phyloP scores from a whole-genome alignment of 768 basidiomycete species.

The Naematelia aurantialba region DNA sequence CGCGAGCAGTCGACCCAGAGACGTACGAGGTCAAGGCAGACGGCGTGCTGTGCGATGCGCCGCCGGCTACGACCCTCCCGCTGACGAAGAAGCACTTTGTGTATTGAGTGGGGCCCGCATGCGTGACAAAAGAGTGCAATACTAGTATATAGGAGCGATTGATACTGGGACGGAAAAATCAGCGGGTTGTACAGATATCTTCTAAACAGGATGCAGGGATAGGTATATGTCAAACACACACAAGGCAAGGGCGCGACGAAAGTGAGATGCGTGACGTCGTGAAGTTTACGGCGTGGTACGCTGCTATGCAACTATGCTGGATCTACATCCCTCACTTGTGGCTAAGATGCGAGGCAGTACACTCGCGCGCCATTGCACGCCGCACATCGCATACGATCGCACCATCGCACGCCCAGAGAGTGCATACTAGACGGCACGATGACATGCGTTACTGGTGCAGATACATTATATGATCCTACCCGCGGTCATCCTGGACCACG shows the following conservation, averaged over 20 bases:
- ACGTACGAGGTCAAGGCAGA: conserved; percentile 81
- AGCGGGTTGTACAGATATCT: background rate
- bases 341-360: too few relatives aligned
- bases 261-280: too few relatives aligned
- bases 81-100: conserved; percentile 72
- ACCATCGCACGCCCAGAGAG: background rate
- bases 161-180: background rate
- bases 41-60: conserved; percentile 69
- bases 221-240: too few relatives aligned
- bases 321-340: too few relatives aligned
- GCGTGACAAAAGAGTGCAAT: background rate
- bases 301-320: too few relatives aligned
- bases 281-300: too few relatives aligned
- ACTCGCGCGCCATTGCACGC: too few relatives aligned
- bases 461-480: background rate
- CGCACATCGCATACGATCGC: too few relatives aligned
- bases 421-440: background rate
- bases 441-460: background rate
- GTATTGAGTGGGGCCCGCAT: conserved; percentile 57
- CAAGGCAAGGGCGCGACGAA: too few relatives aligned
- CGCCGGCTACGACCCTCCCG: conserved; percentile 66
- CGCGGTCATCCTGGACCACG: too few relatives aligned
- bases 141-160: background rate
- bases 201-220: background rate
- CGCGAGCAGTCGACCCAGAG: conserved; percentile 72